Conservation (phyloP, 805 yeast genomes). For the Myxozyma vanderwaltii region DNA sequence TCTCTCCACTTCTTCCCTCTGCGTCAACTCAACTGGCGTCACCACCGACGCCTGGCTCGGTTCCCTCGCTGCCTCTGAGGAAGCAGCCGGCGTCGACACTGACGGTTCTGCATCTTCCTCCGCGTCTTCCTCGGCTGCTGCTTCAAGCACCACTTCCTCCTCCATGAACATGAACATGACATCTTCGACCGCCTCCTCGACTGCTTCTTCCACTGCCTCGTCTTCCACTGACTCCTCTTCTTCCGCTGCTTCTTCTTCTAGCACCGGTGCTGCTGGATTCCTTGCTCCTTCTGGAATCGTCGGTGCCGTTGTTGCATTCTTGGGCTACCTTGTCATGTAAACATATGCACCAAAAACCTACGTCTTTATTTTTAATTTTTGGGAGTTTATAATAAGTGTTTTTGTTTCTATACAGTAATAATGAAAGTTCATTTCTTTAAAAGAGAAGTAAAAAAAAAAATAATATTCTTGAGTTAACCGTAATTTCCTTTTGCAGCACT, state of each 20-base stretch:
- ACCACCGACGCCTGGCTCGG: constrained; percentile 33
- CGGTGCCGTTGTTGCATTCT: constrained; percentile 14
- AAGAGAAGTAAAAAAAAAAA: too few species aligned
- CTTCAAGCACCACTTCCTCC: not conserved
- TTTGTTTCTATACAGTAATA: too few species aligned
- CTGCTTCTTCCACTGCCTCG: not conserved
- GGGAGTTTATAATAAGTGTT: too few species aligned
- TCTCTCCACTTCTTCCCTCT: constrained; percentile 21
- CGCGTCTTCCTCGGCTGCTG: constrained; percentile 7
- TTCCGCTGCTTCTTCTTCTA: constrained; percentile 24
- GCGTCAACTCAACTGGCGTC: constrained; percentile 37
- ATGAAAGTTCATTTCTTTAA: too few species aligned
- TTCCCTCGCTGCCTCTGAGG: constrained; percentile 31
- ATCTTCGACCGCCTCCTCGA: not conserved
- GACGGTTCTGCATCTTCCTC: constrained; percentile 21
- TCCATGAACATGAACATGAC: too few species aligned
- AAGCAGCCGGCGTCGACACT: constrained; percentile 19
- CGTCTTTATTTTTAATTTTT: too few species aligned
- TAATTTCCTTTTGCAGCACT: too few species aligned
- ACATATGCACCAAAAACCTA: too few species aligned
- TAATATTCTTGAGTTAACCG: too few species aligned
- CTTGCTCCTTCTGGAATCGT: constrained; percentile 16
- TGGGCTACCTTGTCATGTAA: constrained; percentile 12
- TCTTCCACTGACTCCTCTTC: constrained; percentile 18
- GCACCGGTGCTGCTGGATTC: constrained; percentile 6